Percentiles rank a stretch among this genome's conserved stretches.
Conservation (phyloP, 2,329 filamentous ascomycete genomes). For the Mycosphaerella sp. region DNA sequence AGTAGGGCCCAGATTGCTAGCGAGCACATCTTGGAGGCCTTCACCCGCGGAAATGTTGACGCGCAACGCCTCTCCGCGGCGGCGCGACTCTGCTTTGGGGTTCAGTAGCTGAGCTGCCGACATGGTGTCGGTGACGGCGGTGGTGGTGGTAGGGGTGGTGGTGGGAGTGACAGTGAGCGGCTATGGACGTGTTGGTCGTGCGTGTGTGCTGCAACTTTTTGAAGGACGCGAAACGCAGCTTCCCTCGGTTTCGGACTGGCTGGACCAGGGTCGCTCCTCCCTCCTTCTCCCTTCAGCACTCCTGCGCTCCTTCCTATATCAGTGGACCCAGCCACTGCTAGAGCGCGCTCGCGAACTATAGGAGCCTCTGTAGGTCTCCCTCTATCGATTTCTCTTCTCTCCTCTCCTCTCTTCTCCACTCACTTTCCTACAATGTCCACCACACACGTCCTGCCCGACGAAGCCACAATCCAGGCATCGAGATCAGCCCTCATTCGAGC, state of each 20-base stretch:
- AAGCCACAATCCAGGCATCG: slow-evolving; percentile 28
- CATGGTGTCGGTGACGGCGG: slow-evolving; percentile 49
- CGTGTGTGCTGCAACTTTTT: slow-evolving; percentile 4
- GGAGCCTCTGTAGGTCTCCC: not conserved
- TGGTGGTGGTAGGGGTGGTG: slow-evolving; percentile 1
- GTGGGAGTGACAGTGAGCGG: not conserved
- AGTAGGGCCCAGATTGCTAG: slow-evolving; percentile 88
- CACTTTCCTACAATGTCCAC: not conserved
- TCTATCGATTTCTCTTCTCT: no score
- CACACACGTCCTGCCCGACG: slow-evolving; percentile 34
- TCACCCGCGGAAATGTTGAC: slow-evolving; percentile 98
- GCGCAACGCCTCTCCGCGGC: slow-evolving; percentile 90
- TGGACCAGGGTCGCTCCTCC: not conserved
- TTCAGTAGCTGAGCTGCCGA: slow-evolving; percentile 97
- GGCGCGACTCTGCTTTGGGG: slow-evolving; percentile 96
- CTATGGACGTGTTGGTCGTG: not conserved
- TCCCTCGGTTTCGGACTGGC: not conserved
- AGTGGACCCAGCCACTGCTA: not conserved
- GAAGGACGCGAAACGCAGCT: not conserved
- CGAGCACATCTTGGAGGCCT: slow-evolving; percentile 69
- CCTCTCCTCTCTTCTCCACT: not conserved
- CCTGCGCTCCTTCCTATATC: not conserved
- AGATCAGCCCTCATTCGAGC: slow-evolving; percentile 34
- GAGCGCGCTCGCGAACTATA: not conserved
- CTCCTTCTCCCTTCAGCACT: not conserved